Base-by-base conservation (phyloP, 2,329 filamentous ascomycete species). In the Zasmidium citrigriseum region DNA sequence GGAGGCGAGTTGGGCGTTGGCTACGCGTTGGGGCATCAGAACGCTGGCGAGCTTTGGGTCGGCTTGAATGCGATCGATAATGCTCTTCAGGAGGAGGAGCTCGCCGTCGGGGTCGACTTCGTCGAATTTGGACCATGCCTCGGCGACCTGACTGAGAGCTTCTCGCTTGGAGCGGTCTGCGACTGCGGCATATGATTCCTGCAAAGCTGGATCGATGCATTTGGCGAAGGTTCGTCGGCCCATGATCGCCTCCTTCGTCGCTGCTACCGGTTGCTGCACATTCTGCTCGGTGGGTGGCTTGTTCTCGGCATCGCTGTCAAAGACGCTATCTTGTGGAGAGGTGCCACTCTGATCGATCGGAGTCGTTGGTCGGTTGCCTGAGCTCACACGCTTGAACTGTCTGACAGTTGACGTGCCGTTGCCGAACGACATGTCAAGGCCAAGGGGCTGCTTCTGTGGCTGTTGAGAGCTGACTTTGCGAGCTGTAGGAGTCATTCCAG, bases 321-420 rank as follows among this genome's bases (percentile, higher is more conserved):
- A 70, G 46, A 68, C 57, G 60, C 66, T 70, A 50, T 72, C 68
- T 47, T 70, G 62, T 46, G 66, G 66, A 34, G 66, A 67, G 21
- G 58, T 54, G 16, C 55, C 55, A 16, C 53, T 58, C 18, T 63
- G 61, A 16, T 65, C 65, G 10, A 61, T 58, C 22, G 64, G 68
- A 4, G 65, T 65, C 5, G 61, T 52, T 4, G 65, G 63, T 4
- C 63, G 53, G 44, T 62, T 56, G 22, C 62, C 68, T 2, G 73
- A 74, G 0, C 93, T 95, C 0, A 96, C 91, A 22, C 93, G 86
- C 63, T 91, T 90, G 79, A 97, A 98, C 53, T 96, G 88, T 55
- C 93, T 88, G 65, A 96, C 91, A 16, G 93, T 96, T 1, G 93
- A 97, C 1, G 90, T 91, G 7, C 88, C 89, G 74, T 98, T 98